Conservation (phyloP, 306 rosid species). For the Betula pendula region DNA sequence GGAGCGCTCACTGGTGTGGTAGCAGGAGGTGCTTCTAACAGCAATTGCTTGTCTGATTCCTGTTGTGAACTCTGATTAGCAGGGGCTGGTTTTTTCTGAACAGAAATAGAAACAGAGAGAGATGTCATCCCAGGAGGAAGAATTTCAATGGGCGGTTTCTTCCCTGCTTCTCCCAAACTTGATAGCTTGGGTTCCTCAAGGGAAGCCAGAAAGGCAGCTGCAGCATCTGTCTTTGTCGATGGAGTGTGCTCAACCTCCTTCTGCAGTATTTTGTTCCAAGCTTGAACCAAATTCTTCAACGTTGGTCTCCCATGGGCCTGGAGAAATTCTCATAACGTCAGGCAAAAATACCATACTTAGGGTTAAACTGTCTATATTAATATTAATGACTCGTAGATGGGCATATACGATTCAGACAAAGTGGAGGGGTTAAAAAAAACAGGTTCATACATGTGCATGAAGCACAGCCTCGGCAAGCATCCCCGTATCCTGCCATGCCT, state of each 20-base stretch:
- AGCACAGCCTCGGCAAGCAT: slow-evolving; percentile 99
- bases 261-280: slow-evolving; percentile 91
- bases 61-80: slow-evolving; percentile 56
- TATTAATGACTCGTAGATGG: slow-evolving; percentile 9
- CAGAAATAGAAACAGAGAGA: slow-evolving; percentile 62
- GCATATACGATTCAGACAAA: neutral
- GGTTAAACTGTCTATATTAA: slow-evolving; percentile 6
- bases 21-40: slow-evolving; percentile 73
- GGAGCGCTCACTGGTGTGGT: slow-evolving; percentile 37
- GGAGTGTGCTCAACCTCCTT: slow-evolving; percentile 85
- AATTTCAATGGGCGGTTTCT: slow-evolving; percentile 91
- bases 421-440: neutral
- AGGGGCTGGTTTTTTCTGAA: slow-evolving; percentile 69
- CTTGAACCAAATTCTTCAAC: slow-evolving; percentile 79
- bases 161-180: slow-evolving; percentile 90
- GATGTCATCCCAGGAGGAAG: slow-evolving; percentile 94
- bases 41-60: slow-evolving; percentile 68
- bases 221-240: slow-evolving; percentile 71
- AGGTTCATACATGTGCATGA: slow-evolving; percentile 78
- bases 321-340: slow-evolving; percentile 30
- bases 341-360: slow-evolving; percentile 20
- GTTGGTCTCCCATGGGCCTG: slow-evolving; percentile 99
- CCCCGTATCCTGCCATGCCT: slow-evolving; percentile 99
- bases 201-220: slow-evolving; percentile 89
- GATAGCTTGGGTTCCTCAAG: slow-evolving; percentile 95